These are phyloP conservation scores for Sistotremastrum suecicum DNA, from an alignment of 768 basidiomycete genomes.

Conservation along the genomic window DNA sequence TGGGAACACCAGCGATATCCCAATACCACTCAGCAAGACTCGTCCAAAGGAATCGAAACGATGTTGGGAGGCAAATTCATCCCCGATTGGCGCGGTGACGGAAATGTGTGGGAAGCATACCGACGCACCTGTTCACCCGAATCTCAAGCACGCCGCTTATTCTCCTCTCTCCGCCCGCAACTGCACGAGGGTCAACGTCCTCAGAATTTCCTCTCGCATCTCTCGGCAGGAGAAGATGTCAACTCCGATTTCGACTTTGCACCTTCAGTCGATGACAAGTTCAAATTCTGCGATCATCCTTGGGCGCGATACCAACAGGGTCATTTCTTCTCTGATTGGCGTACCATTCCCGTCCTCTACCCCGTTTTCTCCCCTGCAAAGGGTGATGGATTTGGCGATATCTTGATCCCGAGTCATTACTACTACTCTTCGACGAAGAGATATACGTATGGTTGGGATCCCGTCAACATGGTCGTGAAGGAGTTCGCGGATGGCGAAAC, in stretches of 20 bases:
- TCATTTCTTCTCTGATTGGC: constrained; percentile 96
- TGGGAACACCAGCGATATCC: constrained; percentile 75
- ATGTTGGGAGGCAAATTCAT: constrained; percentile 52
- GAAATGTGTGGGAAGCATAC: constrained; percentile 89
- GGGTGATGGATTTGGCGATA: constrained; percentile 73
- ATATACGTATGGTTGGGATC: constrained; percentile 90
- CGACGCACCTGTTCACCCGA: constrained; percentile 78
- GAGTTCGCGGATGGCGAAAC: constrained; percentile 75
- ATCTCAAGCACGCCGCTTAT: constrained; percentile 70
- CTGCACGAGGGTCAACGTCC: constrained; percentile 13
- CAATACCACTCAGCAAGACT: constrained; percentile 42
- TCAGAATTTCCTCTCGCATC: constrained; percentile 16
- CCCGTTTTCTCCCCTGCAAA: constrained; percentile 92
- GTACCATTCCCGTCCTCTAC: constrained; percentile 75
- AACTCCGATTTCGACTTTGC: constrained; percentile 51
- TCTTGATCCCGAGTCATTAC: constrained; percentile 92
- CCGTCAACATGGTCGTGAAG: constrained; percentile 53
- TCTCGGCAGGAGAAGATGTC: constrained; percentile 17
- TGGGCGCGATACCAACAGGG: constrained; percentile 82
- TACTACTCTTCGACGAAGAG: constrained; percentile 72
- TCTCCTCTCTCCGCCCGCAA: constrained; percentile 50
- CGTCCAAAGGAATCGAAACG: constrained; percentile 30
- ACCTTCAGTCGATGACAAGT: constrained; percentile 40
- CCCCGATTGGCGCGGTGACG: constrained; percentile 75
- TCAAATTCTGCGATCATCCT: constrained; percentile 71